Conservation (phyloP, 108 stramenopile species). For the Mayamaea pseudoterrestris region DNA sequence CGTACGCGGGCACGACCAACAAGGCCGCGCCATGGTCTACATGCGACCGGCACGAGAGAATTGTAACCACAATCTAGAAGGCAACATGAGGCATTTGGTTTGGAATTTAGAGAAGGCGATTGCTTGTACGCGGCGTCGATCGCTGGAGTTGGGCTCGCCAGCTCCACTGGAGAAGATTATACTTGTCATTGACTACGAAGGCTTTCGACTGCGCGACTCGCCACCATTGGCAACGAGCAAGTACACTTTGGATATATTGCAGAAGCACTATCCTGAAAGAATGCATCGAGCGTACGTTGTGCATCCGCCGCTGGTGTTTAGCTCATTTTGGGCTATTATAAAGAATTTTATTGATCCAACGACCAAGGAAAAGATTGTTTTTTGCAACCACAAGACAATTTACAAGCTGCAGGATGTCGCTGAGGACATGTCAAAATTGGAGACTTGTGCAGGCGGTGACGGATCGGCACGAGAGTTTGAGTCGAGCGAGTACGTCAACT, state of each 20-base stretch:
- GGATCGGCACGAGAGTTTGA: constrained; percentile 26
- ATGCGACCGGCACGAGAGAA: constrained; percentile 84
- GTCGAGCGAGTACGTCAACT: constrained; percentile 47
- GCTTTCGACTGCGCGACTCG: constrained; percentile 54
- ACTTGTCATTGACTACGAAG: constrained; percentile 82
- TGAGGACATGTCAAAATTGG: constrained; percentile 16
- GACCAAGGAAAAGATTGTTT: constrained; percentile 80
- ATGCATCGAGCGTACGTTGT: constrained; percentile 71
- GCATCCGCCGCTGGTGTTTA: constrained; percentile 77
- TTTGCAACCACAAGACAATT: constrained; percentile 28
- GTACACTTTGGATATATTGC: constrained; percentile 73
- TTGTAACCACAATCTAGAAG: constrained; percentile 43
- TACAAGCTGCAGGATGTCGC: constrained; percentile 31
- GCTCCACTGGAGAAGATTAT: constrained; percentile 54
- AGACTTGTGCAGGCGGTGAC: constrained; percentile 47
- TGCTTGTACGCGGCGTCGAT: constrained; percentile 50
- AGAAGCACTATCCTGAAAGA: constrained; percentile 83
- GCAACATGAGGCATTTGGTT: constrained; percentile 83
- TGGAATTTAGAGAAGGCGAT: constrained; percentile 84
- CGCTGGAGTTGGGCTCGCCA: constrained; percentile 8
- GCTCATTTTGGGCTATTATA: constrained; percentile 73
- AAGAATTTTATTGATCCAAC: constrained; percentile 76
- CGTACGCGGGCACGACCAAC: constrained; percentile 64
- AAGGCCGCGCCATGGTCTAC: constrained; percentile 71
- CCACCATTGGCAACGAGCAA: constrained; percentile 63